Evolutionary conservation across 2,329 filamentous ascomycete species (phyloP), one percentile per base, ranked within the genome.

Genomic region (Colletotrichum sidae): DNA sequence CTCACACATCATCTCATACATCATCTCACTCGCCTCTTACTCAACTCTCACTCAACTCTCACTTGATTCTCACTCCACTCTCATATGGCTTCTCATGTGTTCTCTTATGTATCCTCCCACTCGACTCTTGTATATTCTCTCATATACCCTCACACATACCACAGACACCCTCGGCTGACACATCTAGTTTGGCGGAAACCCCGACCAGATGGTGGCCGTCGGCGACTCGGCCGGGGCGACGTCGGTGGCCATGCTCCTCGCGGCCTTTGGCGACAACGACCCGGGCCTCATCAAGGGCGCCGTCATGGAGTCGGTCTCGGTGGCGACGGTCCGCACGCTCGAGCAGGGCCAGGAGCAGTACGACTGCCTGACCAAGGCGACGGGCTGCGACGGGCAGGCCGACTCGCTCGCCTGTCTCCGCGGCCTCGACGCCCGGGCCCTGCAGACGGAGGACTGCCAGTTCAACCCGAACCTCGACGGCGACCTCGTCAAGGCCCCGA

Each of bases 161-260:
- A 11, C 39, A 17, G 6, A 10, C 41, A 9, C 17, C 46, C n/a
- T 3, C 3, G 7, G 15, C 37, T 52, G 6, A 60, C 42, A 35
- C 4, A n/a, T 33, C 68, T 2, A 86, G 74, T 94, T 94, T 69
- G 91, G 91, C 4, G 91, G 91, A 33, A 80, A 93, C 69, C 88
- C 90, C 1, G 72, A 80, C 0, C 90, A 91, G 69, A 89, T 93
- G 9, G 87, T 90, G 0, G 78, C 93, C 0, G 89, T 87, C 13
- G 92, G 92, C 9, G 87, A 84, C 67, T 91, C 88, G 57, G 90
- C 91, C 2, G 91, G 91, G 3, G 91, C 83, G 4, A 87, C 83
- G 1, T 88, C 88, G 4, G 82, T 93, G n/a, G 84, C 81, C 35
- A 80, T 91, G 41, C 88, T 92, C 33, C 80, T 93, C 46, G 86